Evolutionary conservation across 2,329 filamentous ascomycete genomes (phyloP).

Genomic region (Aspergillus glaucus): DNA sequence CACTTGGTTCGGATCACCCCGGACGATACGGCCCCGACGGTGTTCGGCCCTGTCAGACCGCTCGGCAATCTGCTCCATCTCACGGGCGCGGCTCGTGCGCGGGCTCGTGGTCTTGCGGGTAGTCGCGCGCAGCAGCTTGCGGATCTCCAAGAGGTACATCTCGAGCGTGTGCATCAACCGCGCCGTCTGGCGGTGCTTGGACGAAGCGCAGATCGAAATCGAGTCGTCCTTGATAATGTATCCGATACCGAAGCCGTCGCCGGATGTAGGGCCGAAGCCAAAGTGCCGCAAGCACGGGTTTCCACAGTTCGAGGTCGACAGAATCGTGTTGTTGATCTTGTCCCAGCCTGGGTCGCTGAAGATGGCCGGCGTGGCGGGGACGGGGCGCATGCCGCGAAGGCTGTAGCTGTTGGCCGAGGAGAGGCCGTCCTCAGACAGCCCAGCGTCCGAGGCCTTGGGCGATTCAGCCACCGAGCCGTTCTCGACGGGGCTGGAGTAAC

Average conservation of each 20-base stretch:
- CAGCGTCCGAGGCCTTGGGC: constrained; percentile 30
- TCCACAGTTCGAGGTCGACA: constrained; percentile 97
- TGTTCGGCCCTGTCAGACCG: constrained; percentile 38
- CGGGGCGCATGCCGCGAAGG: constrained; percentile 41
- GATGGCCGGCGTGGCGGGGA: constrained; percentile 58
- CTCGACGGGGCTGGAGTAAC: constrained; percentile 56
- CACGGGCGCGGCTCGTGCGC: constrained; percentile 53
- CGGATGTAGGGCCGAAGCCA: constrained; percentile 90
- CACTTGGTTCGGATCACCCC: constrained; percentile 39
- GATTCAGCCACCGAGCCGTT: constrained; percentile 21
- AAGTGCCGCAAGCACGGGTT: constrained; percentile 94
- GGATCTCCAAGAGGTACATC: constrained; percentile 82
- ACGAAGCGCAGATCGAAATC: constrained; percentile 84
- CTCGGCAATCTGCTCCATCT: constrained; percentile 49
- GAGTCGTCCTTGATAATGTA: constrained; percentile 97
- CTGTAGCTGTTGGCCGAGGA: constrained; percentile 51
- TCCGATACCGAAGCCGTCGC: constrained; percentile 91
- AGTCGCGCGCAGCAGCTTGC: constrained; percentile 71
- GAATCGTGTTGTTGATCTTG: constrained; percentile 85
- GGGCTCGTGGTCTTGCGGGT: constrained; percentile 49
- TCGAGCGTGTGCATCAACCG: constrained; percentile 87
- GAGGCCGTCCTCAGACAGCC: constrained; percentile 34
- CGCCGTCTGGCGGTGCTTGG: constrained; percentile 88
- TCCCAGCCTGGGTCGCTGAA: constrained; percentile 92
- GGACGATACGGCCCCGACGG: constrained; percentile 67